A percentile compares a stretch with the other conserved stretches of the same genome.
phyloP scores from a whole-genome alignment of 441 rosid genomes.

The Omphalea diandra region DNA sequence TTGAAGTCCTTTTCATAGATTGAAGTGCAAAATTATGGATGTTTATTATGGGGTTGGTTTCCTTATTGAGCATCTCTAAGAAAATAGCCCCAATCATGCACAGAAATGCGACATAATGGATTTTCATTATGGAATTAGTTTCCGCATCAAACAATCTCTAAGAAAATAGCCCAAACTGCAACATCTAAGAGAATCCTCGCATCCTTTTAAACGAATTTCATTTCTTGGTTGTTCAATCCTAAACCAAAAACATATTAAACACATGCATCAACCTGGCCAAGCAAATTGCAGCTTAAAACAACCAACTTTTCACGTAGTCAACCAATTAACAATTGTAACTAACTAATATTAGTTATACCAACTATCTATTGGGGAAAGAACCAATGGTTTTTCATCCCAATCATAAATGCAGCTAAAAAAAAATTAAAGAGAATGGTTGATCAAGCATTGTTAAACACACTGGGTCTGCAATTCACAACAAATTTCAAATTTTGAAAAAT shows the following conservation, averaged over 20 bases:
- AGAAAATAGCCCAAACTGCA: background rate
- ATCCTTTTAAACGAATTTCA: background rate
- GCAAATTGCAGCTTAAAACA: conserved; percentile 6
- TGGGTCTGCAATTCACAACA: conserved; percentile 3
- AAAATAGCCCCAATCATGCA: no score
- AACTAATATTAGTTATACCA: background rate
- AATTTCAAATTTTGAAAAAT: background rate
- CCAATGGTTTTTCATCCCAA: background rate
- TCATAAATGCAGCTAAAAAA: conserved; percentile 2
- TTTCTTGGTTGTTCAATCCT: background rate
- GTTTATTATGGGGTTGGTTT: background rate
- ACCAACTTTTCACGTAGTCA: background rate
- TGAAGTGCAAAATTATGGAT: background rate
- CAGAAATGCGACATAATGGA: background rate
- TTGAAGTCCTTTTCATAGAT: background rate
- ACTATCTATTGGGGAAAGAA: background rate
- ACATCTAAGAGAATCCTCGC: background rate
- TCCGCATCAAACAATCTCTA: conserved; percentile 1
- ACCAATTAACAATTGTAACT: background rate
- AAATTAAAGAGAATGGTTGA: background rate
- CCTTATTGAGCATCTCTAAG: background rate
- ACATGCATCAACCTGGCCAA: background rate
- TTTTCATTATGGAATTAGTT: background rate
- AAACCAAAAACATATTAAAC: background rate
- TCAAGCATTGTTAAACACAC: background rate